Base-by-base conservation (phyloP, 2,329 filamentous ascomycete species). In the Biscogniauxia mediterranea region DNA sequence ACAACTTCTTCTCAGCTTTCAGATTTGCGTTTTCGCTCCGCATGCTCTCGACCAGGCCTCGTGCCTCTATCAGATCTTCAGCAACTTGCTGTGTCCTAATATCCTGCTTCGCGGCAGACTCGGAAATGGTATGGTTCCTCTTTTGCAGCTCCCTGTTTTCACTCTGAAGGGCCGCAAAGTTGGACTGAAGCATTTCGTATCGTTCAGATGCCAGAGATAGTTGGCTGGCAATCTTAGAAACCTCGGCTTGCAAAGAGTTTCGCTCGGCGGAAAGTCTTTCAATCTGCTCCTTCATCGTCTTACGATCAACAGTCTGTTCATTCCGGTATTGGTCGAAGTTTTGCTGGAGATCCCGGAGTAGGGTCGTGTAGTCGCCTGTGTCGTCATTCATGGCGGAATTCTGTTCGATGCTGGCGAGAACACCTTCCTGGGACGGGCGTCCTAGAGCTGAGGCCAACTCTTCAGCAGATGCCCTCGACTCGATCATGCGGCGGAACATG, bases 401-500 rank as follows among this genome's bases (percentile, higher is more conserved):
- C 51, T 86, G 82, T 61, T 89, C 86, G 66, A 86, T 85, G 67
- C 82, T 88, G 60, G 80, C 79, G 57, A 88, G 77, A 28, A 86
- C 81, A 57, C 82, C 79, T 17, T 85, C 83, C 61, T 89, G 86
- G 32, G 90, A 78, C 19, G 90, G 91, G 68, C 89, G 87, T 1
- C 89, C 91, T 71, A 96, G 88, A 55, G 88, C 81, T 1, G 88
- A 88, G 17, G 85, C 83, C 51, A 89, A 80, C 62, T 93, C 89
- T 13, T 79, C 81, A 73, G 85, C 73, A 72, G 84, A 71, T 71
- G 81, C 74, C 78, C 88, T 76, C 64, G 95, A 91, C 67, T 94
- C 91, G 28, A 97, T 85, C 81, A 98, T 93, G 57, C 93, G 92
- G 21, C 94, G 89, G 88, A 97, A 98, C 86, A 97, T 97, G 73